These are phyloP conservation scores for Trichosporon asahii DNA, from an alignment of 1,284 basidiomycete species.

Conservation along the genomic window DNA sequence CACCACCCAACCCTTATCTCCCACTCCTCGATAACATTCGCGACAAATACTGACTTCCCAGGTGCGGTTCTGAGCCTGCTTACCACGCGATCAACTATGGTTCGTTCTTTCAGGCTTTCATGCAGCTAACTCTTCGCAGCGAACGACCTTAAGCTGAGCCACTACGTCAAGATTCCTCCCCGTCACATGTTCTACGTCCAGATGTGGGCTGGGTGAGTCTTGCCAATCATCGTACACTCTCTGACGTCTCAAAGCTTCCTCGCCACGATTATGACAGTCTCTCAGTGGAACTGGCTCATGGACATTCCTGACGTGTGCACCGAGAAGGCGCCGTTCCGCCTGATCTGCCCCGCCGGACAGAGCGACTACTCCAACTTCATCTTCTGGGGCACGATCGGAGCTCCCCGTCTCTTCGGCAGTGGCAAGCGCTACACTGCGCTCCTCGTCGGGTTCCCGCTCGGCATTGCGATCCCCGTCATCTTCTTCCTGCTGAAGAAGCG, in stretches of 20 bases:
- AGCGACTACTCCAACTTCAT: slow-evolving; percentile 43
- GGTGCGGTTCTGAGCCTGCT: slow-evolving; percentile 20
- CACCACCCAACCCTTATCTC: no score
- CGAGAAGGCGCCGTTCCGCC: slow-evolving; percentile 19
- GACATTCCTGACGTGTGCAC: slow-evolving; percentile 20
- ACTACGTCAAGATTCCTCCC: slow-evolving; percentile 23
- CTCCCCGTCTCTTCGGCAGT: slow-evolving; percentile 64
- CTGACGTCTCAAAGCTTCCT: not conserved
- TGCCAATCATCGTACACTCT: not conserved
- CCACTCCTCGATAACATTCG: not conserved
- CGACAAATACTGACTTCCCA: not conserved
- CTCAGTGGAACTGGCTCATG: slow-evolving; percentile 25
- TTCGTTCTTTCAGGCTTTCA: no score
- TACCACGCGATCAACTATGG: slow-evolving; percentile 22
- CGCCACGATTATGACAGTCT: slow-evolving; percentile 17
- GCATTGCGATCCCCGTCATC: slow-evolving; percentile 57
- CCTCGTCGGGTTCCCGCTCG: slow-evolving; percentile 67
- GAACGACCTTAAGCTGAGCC: slow-evolving; percentile 24
- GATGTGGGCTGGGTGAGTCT: slow-evolving; percentile 39
- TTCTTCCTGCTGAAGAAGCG: slow-evolving; percentile 23
- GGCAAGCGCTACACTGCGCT: slow-evolving; percentile 62
- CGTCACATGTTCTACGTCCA: slow-evolving; percentile 67
- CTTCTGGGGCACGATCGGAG: slow-evolving; percentile 77
- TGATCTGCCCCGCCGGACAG: slow-evolving; percentile 40
- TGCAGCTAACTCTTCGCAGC: not conserved